Percentiles rank a stretch among this genome's conserved stretches.
Conservation (phyloP, 2,329 filamentous ascomycete species). For the Hypocreales sp. region DNA sequence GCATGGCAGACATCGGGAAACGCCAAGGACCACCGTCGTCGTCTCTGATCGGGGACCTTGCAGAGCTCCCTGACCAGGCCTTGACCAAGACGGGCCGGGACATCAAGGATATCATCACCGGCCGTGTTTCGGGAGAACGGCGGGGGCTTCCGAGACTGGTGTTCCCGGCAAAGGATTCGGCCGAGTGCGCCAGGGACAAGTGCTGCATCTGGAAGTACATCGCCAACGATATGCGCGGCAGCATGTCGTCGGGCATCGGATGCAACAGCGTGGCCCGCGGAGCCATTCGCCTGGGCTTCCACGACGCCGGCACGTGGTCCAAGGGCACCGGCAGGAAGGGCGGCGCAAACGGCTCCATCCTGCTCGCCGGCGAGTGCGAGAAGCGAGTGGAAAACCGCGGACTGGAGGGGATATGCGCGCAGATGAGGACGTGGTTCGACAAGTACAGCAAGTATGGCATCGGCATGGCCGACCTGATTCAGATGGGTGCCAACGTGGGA, state of each 20-base stretch:
- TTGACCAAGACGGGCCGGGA: slow-evolving; percentile 13
- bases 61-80: slow-evolving; percentile 8
- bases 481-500: slow-evolving; percentile 31
- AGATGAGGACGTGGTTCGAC: slow-evolving; percentile 19
- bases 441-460: slow-evolving; percentile 23
- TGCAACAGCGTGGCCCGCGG: slow-evolving; percentile 24
- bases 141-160: background rate
- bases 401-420: slow-evolving; percentile 22
- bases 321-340: slow-evolving; percentile 8
- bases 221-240: slow-evolving; percentile 17
- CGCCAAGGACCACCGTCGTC: background rate
- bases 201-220: slow-evolving; percentile 27
- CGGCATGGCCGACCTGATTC: slow-evolving; percentile 35
- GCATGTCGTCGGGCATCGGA: slow-evolving; percentile 16
- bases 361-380: slow-evolving; percentile 21
- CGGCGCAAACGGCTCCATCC: slow-evolving; percentile 27
- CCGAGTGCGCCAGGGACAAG: slow-evolving; percentile 14
- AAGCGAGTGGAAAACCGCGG: slow-evolving; percentile 25
- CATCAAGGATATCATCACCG: slow-evolving; percentile 18
- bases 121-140: slow-evolving; percentile 4
- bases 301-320: slow-evolving; percentile 26
- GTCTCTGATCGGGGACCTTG: slow-evolving; percentile 20
- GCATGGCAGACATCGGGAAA: background rate
- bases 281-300: slow-evolving; percentile 28
- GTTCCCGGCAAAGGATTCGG: slow-evolving; percentile 1